These are phyloP conservation scores for Dianthus caryophyllus DNA, from an alignment of 148 eudicot genomes.

Conservation along the genomic window DNA sequence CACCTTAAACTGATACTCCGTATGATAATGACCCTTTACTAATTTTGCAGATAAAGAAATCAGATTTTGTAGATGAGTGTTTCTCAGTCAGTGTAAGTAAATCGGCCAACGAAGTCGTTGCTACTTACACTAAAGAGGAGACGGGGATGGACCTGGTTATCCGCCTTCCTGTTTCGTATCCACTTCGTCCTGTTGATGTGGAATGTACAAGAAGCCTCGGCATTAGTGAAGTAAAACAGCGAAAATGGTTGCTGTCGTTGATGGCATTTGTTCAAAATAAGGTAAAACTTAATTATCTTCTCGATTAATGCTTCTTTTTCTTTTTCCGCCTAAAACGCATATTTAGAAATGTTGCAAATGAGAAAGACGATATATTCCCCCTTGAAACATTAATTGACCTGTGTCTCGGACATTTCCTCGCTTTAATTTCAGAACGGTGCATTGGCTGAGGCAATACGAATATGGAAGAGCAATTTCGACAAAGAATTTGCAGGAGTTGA, in stretches of 20 bases:
- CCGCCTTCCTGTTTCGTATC: conserved; percentile 90
- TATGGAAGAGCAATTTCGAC: conserved; percentile 92
- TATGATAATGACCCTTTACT: neutral
- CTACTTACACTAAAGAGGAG: conserved; percentile 98
- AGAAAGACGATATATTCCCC: too few species aligned
- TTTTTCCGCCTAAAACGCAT: neutral
- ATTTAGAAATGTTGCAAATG: neutral
- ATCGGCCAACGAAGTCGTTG: conserved; percentile 91
- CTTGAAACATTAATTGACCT: too few species aligned
- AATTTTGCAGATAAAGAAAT: conserved; percentile 76
- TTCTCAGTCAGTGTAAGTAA: conserved; percentile 93
- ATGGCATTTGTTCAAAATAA: conserved; percentile 84
- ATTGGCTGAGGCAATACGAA: conserved; percentile 87
- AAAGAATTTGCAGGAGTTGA: conserved; percentile 98
- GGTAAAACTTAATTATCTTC: conserved; percentile 45
- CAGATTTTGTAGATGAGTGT: conserved; percentile 69
- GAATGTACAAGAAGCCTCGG: conserved; percentile 92
- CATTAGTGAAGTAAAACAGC: conserved; percentile 83
- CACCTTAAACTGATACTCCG: neutral
- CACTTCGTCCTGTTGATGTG: conserved; percentile 78
- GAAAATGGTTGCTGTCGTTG: conserved; percentile 93
- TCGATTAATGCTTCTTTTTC: neutral
- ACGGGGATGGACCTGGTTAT: conserved; percentile 91
- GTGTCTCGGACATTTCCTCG: neutral
- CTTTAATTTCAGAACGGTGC: conserved; percentile 72